Evolutionary conservation across 441 rosid genomes (phyloP), one percentile per base, ranked within the genome.

Genomic region (Populus hybrid): DNA sequence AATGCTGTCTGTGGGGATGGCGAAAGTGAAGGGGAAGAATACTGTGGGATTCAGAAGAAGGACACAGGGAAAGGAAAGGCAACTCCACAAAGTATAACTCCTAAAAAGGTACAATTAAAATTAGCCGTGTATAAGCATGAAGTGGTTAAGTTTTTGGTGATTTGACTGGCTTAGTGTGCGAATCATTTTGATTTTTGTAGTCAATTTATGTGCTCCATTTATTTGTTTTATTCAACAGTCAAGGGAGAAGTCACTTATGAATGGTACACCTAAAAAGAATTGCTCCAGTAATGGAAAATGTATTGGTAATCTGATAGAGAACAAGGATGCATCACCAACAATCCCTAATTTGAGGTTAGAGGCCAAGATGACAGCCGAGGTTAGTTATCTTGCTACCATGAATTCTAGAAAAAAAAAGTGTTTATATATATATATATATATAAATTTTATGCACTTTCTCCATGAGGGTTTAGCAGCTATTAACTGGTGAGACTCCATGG

Each of bases 361-460:
- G 86, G 98, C 91, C 30, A 94, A 91, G 80, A 71, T 89, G 82
- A 85, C 79, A 73, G 92, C 92, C 16, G 95, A 92, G 97, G 98
- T 91, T 46, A 71, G 84, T 78, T 14, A 75, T 70, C 63, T 23
- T 68, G 46, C 6, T 14, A 4, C 57, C 57, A 46, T 46, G 19
- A 46, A 14, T 46, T 46, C 18, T 46, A 46, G 19, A 46, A 46
- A 46, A 38, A 32, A 40, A 40, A 10, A 40, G 16, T 40, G 57
- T 5, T 46, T 14, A 0, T 46, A 12, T 1, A 23, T 23, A 12
- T 38, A 12, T 38, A 7, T 36, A 36, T 35, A 35, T 40, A 40
- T 40, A 2, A 6, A 1, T 6, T 9, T 9, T 38, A 46, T 46
- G 18, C 19, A 46, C 19, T 12, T 14, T 46, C 57, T 46, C 57